A percentile compares a stretch with the other conserved stretches of the same genome.
These are phyloP conservation scores for Thielaviopsis ethacetica DNA, from an alignment of 2,329 filamentous ascomycete genomes.

Conservation along the genomic window DNA sequence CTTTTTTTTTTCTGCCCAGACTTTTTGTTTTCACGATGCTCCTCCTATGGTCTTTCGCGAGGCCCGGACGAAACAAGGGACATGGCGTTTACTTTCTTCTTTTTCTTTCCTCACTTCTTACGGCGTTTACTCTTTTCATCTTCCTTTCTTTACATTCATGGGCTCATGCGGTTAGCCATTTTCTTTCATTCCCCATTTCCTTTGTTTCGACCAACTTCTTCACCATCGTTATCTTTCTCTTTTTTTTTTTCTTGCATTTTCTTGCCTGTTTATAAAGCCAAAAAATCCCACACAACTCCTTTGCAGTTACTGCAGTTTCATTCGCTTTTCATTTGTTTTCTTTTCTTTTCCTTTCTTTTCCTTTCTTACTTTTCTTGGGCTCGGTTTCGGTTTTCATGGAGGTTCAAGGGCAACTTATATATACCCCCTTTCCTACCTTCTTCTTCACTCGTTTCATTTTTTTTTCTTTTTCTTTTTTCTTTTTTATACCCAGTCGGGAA, in stretches of 20 bases:
- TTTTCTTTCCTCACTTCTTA: not conserved
- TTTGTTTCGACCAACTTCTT: not conserved
- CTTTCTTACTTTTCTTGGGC: constrained; percentile 4
- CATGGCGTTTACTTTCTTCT: not conserved
- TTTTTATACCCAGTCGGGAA: not conserved
- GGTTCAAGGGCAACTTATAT: not conserved
- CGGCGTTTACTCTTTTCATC: no score
- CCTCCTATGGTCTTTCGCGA: not conserved
- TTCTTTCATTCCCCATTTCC: not conserved
- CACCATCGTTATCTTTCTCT: not conserved
- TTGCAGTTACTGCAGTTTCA: not conserved
- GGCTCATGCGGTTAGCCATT: not conserved
- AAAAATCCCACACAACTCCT: not conserved
- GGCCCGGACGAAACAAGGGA: not conserved
- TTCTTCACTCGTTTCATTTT: constrained; percentile 12
- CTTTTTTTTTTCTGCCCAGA: not conserved
- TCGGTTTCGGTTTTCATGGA: not conserved
- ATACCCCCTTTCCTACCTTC: not conserved
- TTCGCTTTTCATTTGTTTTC: not conserved
- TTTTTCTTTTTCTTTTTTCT: constrained; percentile 4
- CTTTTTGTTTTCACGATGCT: not conserved
- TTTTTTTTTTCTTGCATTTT: not conserved
- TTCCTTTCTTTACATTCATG: not conserved
- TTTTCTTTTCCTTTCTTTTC: not conserved
- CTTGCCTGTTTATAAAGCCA: not conserved